Percentiles rank a stretch among this genome's conserved stretches.
phyloP scores from a whole-genome alignment of 805 yeast species.

The Starmerella ratchasimensis region DNA sequence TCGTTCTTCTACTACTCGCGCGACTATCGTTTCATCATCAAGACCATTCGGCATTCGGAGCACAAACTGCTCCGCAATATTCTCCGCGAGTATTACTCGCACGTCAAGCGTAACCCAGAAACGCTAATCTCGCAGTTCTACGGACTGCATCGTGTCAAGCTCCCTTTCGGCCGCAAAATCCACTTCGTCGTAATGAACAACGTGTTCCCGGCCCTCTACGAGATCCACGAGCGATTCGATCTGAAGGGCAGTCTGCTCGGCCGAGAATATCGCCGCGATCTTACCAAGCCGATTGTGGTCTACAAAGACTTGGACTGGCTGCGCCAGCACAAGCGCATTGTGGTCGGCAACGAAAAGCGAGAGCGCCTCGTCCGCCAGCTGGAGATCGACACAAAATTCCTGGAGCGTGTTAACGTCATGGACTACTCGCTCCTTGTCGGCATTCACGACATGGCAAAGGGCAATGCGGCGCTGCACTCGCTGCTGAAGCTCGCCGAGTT shows the following conservation, averaged over 20 bases:
- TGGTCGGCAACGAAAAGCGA: conserved; percentile 60
- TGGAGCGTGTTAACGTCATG: conserved; percentile 74
- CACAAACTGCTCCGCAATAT: conserved; percentile 68
- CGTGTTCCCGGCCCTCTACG: conserved; percentile 84
- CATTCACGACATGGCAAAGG: conserved; percentile 58
- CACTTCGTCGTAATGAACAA: conserved; percentile 96
- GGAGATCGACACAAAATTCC: conserved; percentile 55
- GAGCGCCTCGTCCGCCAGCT: conserved; percentile 53
- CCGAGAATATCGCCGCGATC: conserved; percentile 29
- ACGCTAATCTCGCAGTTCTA: conserved; percentile 90
- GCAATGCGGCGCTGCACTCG: conserved; percentile 31
- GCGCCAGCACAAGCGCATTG: conserved; percentile 46
- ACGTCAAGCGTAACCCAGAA: conserved; percentile 71
- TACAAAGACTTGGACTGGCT: conserved; percentile 85
- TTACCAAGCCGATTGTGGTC: conserved; percentile 30
- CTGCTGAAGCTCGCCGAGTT: conserved; percentile 18
- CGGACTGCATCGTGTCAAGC: conserved; percentile 84
- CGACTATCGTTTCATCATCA: conserved; percentile 86
- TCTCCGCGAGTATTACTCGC: conserved; percentile 61
- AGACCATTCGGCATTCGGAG: conserved; percentile 87
- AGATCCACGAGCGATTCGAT: conserved; percentile 74
- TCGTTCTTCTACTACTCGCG: conserved; percentile 90
- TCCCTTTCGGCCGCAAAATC: conserved; percentile 70
- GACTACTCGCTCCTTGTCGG: conserved; percentile 88
- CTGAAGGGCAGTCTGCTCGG: conserved; percentile 90